Percentiles rank a stretch among this genome's conserved stretches.
Evolutionary conservation across 192 early-diverging fungal genomes (phyloP).

Genomic region (Podochytrium sp.): DNA sequence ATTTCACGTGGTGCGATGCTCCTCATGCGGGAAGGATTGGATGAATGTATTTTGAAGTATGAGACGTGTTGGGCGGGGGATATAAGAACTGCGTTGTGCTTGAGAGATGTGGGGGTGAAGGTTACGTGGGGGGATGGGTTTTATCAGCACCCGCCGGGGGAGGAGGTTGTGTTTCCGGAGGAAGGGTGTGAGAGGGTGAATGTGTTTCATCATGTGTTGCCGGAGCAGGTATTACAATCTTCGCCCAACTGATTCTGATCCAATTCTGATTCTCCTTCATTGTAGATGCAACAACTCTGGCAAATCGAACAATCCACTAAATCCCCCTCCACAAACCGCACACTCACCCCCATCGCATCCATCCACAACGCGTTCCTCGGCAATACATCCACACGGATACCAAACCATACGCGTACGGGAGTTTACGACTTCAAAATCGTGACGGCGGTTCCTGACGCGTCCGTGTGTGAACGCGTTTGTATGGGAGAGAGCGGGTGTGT

Average conservation of each 20-base stretch:
- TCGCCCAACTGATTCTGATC: too few species aligned
- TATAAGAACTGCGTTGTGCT: conserved; percentile 41
- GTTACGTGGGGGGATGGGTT: conserved; percentile 21
- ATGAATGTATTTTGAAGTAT: conserved; percentile 36
- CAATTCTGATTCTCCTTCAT: too few species aligned
- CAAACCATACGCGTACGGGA: too few species aligned
- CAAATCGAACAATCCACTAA: not conserved
- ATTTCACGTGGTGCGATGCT: conserved; percentile 51
- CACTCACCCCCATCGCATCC: too few species aligned
- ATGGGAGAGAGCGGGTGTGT: not conserved
- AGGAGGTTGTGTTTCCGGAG: conserved; percentile 50
- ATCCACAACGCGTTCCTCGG: too few species aligned
- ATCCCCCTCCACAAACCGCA: too few species aligned
- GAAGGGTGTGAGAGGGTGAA: too few species aligned
- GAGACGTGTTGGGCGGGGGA: conserved; percentile 45
- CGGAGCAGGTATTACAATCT: too few species aligned
- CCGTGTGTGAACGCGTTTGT: not conserved
- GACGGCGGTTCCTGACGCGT: too few species aligned
- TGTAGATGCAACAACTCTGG: not conserved
- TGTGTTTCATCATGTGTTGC: too few species aligned
- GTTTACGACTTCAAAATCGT: too few species aligned
- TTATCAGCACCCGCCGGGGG: conserved; percentile 21
- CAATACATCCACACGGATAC: too few species aligned
- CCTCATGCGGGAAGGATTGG: conserved; percentile 30
- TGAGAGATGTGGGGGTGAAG: conserved; percentile 39